Evolutionary conservation across 2,329 filamentous ascomycete species (phyloP), one percentile per base, ranked within the genome.

Genomic region (Sporothrix humicola): DNA sequence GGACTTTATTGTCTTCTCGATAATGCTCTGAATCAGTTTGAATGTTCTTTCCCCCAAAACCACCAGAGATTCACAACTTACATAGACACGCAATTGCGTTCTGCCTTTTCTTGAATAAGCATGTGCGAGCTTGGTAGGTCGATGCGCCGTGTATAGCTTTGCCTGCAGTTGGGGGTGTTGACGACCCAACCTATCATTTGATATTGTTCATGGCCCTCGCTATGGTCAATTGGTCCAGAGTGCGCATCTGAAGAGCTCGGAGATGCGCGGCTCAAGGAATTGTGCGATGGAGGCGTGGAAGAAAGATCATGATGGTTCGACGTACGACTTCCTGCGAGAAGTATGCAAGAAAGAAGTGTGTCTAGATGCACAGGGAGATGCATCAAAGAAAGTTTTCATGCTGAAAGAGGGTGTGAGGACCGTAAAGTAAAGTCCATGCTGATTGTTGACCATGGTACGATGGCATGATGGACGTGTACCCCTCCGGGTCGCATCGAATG

Each of bases 401-500:
- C 9, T 23, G n/a, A 59, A 59, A 59, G 69, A 71, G 69, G 69
- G 54, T 71, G 69, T 71, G 68, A n/a, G 26, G 31, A 44, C 52
- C 10, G 54, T 48, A 48, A 66, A 66, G 4, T 13, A 58, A 71
- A n/a, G 20, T 54, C 48, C 17, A 13, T 56, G 20, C 52, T 52
- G 48, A 56, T 12, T 23, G 9, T 56, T 56, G 66, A 20, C 26
- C n/a, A 26, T 50, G 42, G 44, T 8, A 70, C 20, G 20, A 46
- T 23, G 66, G 52, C 52, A 46, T 46, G 52, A 59, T 70, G 52
- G 50, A 8, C 23, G 1, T 23, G 23, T 17, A 52, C 65, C 37
- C 68, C 52, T 26, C 15, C 69, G 37, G 37, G 15, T 71, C 69
- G 69, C 69, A 58, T 61, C 69, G 69, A 71, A 71, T 61, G 54